Evolutionary conservation across 768 basidiomycete species (phyloP).

Genomic region (Russula sp.): DNA sequence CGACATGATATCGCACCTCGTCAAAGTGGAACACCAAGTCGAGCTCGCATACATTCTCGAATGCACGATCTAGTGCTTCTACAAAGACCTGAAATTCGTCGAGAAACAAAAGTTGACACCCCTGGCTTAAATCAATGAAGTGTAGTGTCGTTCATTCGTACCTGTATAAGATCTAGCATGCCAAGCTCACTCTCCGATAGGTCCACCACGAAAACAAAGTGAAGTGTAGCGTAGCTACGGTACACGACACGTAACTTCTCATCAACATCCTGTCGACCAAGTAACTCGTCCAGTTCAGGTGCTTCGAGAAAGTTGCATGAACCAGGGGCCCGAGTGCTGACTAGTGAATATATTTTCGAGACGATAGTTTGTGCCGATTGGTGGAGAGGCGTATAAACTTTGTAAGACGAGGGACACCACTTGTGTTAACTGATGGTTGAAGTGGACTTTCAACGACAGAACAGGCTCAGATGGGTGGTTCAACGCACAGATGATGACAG

Average conservation of each 20-base stretch:
- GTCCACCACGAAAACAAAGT: constrained; percentile 97
- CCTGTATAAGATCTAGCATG: constrained; percentile 94
- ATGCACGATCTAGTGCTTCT: constrained; percentile 91
- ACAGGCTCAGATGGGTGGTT: not conserved
- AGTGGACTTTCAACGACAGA: constrained; percentile 1
- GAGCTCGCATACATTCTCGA: constrained; percentile 97
- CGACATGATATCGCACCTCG: constrained; percentile 54
- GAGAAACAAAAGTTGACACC: constrained; percentile 1
- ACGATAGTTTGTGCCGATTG: constrained; percentile 67
- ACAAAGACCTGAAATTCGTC: constrained; percentile 76
- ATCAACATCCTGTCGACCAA: constrained; percentile 50
- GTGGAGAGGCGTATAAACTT: constrained; percentile 86
- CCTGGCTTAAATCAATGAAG: not conserved
- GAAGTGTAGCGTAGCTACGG: constrained; percentile 91
- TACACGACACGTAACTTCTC: constrained; percentile 86
- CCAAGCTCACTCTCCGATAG: constrained; percentile 95
- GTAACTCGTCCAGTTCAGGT: constrained; percentile 74
- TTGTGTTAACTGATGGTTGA: constrained; percentile 75
- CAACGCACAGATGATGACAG: constrained; percentile 30
- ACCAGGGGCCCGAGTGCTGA: constrained; percentile 73
- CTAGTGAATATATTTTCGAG: constrained; percentile 85
- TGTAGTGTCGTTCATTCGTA: constrained; percentile 37
- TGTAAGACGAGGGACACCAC: constrained; percentile 77
- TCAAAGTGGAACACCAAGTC: constrained; percentile 99
- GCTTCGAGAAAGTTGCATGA: constrained; percentile 98